Conservation (phyloP, 1,284 basidiomycete species). For the Fomitopsis palustris region DNA sequence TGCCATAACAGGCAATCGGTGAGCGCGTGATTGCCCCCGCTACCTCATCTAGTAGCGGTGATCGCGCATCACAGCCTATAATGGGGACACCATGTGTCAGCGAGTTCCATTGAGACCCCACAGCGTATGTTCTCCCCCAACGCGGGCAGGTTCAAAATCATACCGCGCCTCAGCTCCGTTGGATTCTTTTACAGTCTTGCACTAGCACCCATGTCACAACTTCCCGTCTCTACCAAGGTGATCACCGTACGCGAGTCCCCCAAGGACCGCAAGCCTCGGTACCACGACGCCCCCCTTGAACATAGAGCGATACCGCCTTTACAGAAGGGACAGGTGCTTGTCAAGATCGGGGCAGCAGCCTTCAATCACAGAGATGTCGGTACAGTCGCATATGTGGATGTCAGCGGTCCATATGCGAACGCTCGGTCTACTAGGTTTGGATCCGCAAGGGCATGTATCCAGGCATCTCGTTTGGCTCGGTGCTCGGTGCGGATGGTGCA, state of each 20-base stretch:
- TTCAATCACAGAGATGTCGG: conserved; percentile 78
- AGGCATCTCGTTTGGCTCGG: conserved; percentile 52
- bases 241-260: conserved; percentile 40
- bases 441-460: conserved; percentile 72
- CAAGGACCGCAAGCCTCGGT: conserved; percentile 30
- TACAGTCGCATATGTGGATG: background rate
- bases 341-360: conserved; percentile 64
- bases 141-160: background rate
- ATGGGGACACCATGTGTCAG: too few species aligned
- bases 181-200: background rate
- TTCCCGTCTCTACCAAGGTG: conserved; percentile 27
- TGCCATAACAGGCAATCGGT: background rate
- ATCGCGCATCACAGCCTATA: too few species aligned
- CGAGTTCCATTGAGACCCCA: too few species aligned
- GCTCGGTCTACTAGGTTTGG: conserved; percentile 55
- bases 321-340: conserved; percentile 54
- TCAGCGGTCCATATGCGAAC: background rate
- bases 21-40: background rate
- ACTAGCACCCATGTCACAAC: conserved; percentile 2
- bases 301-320: conserved; percentile 46
- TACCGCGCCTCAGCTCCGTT: background rate
- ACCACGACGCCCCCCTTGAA: conserved; percentile 53
- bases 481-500: conserved; percentile 74
- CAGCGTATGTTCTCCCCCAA: background rate
- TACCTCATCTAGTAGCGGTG: too few species aligned